These are phyloP conservation scores for Aphanomyces euteiches DNA, from an alignment of 352 stramenopile species.

Conservation along the genomic window DNA sequence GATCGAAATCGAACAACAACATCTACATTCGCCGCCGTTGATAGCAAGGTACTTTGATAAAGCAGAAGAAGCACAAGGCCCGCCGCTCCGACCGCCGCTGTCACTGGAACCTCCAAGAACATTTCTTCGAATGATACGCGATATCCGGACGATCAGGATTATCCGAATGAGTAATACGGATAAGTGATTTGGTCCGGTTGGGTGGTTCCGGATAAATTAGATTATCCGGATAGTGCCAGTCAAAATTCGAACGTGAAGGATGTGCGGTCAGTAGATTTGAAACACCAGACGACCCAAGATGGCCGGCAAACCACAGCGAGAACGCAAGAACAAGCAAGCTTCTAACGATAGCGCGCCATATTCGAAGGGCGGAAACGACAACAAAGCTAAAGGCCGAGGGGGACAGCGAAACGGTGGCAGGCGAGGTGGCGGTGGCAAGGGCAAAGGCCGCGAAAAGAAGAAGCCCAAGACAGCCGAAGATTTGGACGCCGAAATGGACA, in stretches of 20 bases:
- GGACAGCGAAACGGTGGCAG: conserved; percentile 24
- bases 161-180: neutral
- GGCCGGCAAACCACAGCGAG: neutral
- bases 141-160: too few species aligned
- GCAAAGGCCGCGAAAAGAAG: conserved; percentile 43
- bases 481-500: conserved; percentile 82
- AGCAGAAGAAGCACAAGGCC: neutral
- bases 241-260: neutral
- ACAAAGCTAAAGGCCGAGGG: conserved; percentile 17
- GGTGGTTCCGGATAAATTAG: neutral
- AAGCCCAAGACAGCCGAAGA: conserved; percentile 76
- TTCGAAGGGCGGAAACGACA: conserved; percentile 8
- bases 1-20: conserved; percentile 1
- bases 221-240: conserved; percentile 1
- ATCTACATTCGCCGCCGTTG: neutral
- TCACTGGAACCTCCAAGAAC: neutral
- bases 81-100: too few species aligned
- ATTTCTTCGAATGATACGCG: too few species aligned
- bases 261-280: neutral
- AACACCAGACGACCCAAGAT: conserved; percentile 6
- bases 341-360: conserved; percentile 20
- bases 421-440: conserved; percentile 33
- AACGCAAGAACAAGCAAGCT: conserved; percentile 16
- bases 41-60: neutral
- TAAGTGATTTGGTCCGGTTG: neutral